Conservation (phyloP, 163 green algal species). For the Scenedesmus sp. region DNA sequence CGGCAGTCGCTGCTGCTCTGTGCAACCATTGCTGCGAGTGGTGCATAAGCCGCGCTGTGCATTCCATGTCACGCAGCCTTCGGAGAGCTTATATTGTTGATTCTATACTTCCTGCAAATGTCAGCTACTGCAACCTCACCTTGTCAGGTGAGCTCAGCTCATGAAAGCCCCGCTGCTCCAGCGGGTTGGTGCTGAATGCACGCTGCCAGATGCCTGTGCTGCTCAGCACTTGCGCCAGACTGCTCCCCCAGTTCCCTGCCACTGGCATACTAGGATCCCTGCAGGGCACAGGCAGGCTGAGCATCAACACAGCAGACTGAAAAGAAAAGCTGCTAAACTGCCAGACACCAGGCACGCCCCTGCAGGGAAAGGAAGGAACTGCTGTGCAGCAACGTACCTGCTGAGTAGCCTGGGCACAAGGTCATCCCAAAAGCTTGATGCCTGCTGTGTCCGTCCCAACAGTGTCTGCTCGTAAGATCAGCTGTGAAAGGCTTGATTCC, state of each 20-base stretch:
- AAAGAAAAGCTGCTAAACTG: not conserved
- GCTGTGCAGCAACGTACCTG: not conserved
- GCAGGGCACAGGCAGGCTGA: not conserved
- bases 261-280: not conserved
- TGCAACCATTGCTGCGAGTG: not conserved
- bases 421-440: not conserved
- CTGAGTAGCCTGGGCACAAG: not conserved
- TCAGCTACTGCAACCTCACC: not conserved
- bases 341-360: not conserved
- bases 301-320: not conserved
- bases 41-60: not conserved
- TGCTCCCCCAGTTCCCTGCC: not conserved
- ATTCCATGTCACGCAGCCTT: not conserved
- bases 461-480: not conserved
- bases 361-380: not conserved
- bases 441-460: not conserved
- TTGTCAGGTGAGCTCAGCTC: not conserved
- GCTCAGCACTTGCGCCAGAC: not conserved
- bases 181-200: not conserved
- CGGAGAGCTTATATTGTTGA: not conserved
- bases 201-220: not conserved
- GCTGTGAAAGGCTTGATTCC: conserved; percentile 1
- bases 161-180: not conserved
- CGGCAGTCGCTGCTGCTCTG: not conserved
- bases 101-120: not conserved